These are phyloP conservation scores for Hymenoscyphus fraxineus DNA, from an alignment of 2,329 filamentous ascomycete genomes.

Conservation along the genomic window DNA sequence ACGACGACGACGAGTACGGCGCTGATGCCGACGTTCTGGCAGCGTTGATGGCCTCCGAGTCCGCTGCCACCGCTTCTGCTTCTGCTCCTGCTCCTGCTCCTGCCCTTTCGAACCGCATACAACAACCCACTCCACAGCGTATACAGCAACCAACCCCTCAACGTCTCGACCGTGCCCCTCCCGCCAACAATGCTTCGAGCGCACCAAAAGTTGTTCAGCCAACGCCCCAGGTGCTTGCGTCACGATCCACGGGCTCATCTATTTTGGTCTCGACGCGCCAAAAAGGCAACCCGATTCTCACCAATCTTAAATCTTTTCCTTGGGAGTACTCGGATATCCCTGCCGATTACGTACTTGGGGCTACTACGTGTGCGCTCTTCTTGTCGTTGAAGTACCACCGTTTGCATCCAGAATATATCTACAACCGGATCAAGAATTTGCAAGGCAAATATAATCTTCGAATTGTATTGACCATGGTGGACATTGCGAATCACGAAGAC, in stretches of 20 bases:
- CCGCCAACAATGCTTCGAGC: constrained; percentile 30
- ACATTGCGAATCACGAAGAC: constrained; percentile 93
- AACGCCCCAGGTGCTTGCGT: constrained; percentile 78
- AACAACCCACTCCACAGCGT: constrained; percentile 38
- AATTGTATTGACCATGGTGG: constrained; percentile 84
- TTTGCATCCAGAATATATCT: constrained; percentile 96
- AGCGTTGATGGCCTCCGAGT: constrained; percentile 49
- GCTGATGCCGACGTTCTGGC: constrained; percentile 54
- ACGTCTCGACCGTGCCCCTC: constrained; percentile 49
- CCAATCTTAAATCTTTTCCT: constrained; percentile 72
- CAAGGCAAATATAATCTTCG: constrained; percentile 84
- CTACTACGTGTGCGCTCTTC: constrained; percentile 87
- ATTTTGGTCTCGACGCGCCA: constrained; percentile 90
- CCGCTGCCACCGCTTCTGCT: constrained; percentile 10
- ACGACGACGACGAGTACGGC: constrained; percentile 53
- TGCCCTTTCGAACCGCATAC: constrained; percentile 21
- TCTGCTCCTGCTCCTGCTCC: constrained; percentile 13
- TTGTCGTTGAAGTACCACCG: constrained; percentile 95
- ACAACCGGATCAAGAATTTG: constrained; percentile 81
- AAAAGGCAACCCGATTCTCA: constrained; percentile 90
- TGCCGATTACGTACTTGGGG: constrained; percentile 84
- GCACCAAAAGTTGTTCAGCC: constrained; percentile 71
- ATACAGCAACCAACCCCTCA: constrained; percentile 51
- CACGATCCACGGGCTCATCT: constrained; percentile 61
- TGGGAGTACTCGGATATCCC: constrained; percentile 99